Evolutionary conservation across 1,139 yeast species (phyloP).

Genomic region (Candida anutae): DNA sequence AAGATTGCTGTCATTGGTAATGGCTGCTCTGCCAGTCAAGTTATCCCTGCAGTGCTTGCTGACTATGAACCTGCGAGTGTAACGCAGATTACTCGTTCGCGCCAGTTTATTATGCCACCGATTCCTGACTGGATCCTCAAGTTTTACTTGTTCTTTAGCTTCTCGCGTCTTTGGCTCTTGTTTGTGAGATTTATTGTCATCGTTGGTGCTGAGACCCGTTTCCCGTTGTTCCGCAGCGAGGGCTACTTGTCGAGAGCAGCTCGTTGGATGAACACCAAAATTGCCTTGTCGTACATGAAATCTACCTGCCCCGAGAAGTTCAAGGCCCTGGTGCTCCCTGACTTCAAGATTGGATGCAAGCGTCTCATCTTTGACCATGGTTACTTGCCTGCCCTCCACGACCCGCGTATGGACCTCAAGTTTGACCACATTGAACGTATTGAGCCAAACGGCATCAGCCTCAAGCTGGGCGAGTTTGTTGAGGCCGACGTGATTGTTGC

Average conservation of each 20-base stretch:
- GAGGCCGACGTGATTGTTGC: slow-evolving; percentile 37
- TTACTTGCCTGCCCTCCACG: slow-evolving; percentile 27
- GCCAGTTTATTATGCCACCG: slow-evolving; percentile 36
- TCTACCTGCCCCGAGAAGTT: slow-evolving; percentile 25
- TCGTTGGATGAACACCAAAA: slow-evolving; percentile 17
- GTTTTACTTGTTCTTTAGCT: slow-evolving; percentile 19
- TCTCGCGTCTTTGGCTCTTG: slow-evolving; percentile 19
- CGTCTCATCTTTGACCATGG: slow-evolving; percentile 32
- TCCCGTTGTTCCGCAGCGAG: slow-evolving; percentile 29
- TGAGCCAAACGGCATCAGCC: slow-evolving; percentile 21
- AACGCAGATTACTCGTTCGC: slow-evolving; percentile 29
- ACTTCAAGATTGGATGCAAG: slow-evolving; percentile 37
- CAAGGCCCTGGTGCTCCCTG: slow-evolving; percentile 27
- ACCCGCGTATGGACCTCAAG: slow-evolving; percentile 23
- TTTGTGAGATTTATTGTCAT: slow-evolving; percentile 23
- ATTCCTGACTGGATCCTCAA: slow-evolving; percentile 16
- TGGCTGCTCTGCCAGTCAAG: slow-evolving; percentile 19
- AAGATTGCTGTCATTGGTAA: slow-evolving; percentile 18
- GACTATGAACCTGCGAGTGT: slow-evolving; percentile 20
- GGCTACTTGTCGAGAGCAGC: slow-evolving; percentile 19
- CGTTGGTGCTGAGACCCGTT: slow-evolving; percentile 24
- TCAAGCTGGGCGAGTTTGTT: slow-evolving; percentile 22
- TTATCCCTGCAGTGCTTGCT: slow-evolving; percentile 20
- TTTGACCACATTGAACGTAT: slow-evolving; percentile 19
- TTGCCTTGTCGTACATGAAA: slow-evolving; percentile 22